Conservation (phyloP, 1,139 yeast species). For the Chernovozyma sophiae-reginae region DNA sequence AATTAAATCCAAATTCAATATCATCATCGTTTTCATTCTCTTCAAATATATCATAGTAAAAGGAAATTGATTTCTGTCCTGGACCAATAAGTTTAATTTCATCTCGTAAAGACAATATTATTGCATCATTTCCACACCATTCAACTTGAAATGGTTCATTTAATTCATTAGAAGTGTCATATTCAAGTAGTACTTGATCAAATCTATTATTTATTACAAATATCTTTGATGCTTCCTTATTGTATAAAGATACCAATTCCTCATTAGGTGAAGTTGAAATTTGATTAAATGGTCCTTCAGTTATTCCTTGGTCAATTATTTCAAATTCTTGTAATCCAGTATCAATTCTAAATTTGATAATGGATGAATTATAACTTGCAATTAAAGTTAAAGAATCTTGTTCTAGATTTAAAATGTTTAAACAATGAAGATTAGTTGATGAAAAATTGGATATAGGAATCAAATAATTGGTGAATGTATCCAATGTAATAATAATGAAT, state of each 20-base stretch:
- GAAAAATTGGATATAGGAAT: constrained; percentile 17
- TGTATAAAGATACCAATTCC: constrained; percentile 55
- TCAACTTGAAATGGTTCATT: constrained; percentile 42
- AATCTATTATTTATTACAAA: constrained; percentile 53
- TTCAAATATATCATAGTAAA: constrained; percentile 34
- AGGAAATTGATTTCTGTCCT: constrained; percentile 52
- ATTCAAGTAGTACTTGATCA: constrained; percentile 50
- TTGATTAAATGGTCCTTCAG: constrained; percentile 56
- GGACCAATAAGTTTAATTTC: constrained; percentile 74
- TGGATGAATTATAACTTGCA: constrained; percentile 27
- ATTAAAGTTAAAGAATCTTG: constrained; percentile 18
- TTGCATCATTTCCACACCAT: constrained; percentile 90
- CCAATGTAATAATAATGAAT: constrained; percentile 26
- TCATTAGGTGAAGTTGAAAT: constrained; percentile 59
- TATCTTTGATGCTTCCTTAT: constrained; percentile 38
- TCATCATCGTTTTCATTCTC: constrained; percentile 25
- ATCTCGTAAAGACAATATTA: constrained; percentile 56
- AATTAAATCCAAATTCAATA: constrained; percentile 27
- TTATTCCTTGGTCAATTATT: constrained; percentile 32
- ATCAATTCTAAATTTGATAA: constrained; percentile 26
- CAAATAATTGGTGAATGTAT: constrained; percentile 21
- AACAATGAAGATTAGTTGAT: constrained; percentile 15
- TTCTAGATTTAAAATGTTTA: constrained; percentile 8
- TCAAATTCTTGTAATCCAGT: constrained; percentile 20
- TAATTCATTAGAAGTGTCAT: constrained; percentile 36